Conservation (phyloP, 1,284 basidiomycete genomes). For the Mycosarcoma maydis region DNA sequence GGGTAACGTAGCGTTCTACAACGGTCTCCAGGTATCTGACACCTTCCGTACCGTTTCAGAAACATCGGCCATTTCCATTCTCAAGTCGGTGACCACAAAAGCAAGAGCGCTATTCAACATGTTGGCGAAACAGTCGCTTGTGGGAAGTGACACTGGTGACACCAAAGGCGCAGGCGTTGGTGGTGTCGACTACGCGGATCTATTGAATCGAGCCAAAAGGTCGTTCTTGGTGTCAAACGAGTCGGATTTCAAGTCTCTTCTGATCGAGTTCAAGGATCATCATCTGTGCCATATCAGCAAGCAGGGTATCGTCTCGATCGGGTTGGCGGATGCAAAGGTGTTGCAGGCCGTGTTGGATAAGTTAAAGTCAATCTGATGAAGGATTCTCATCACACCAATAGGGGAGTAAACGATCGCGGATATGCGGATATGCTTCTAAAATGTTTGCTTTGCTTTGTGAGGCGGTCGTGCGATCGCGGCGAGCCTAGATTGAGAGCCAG, state of each 20-base stretch:
- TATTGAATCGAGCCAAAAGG: constrained; percentile 41
- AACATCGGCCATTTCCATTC: constrained; percentile 50
- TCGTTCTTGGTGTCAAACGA: constrained; percentile 50
- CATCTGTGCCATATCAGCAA: constrained; percentile 36
- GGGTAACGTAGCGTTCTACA: constrained; percentile 16
- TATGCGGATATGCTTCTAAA: too few species aligned
- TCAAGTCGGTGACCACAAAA: constrained; percentile 53
- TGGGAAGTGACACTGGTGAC: neutral
- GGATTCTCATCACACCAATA: too few species aligned
- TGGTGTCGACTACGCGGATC: constrained; percentile 34
- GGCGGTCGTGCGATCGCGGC: too few species aligned
- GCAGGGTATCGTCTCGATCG: constrained; percentile 27
- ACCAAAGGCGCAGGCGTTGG: neutral
- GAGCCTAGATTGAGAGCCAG: neutral
- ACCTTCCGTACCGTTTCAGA: constrained; percentile 28
- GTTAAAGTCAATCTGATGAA: constrained; percentile 28
- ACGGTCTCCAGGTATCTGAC: constrained; percentile 33
- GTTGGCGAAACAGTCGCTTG: constrained; percentile 31
- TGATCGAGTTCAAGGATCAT: constrained; percentile 57
- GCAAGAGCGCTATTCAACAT: constrained; percentile 52
- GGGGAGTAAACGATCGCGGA: too few species aligned
- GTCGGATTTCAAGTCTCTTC: constrained; percentile 40
- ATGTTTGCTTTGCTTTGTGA: too few species aligned
- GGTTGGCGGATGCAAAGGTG: constrained; percentile 15
- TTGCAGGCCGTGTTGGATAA: constrained; percentile 24